Evolutionary conservation across 2,329 filamentous ascomycete genomes (phyloP), one percentile per base, ranked within the genome.

Genomic region (Biscogniauxia marginata): DNA sequence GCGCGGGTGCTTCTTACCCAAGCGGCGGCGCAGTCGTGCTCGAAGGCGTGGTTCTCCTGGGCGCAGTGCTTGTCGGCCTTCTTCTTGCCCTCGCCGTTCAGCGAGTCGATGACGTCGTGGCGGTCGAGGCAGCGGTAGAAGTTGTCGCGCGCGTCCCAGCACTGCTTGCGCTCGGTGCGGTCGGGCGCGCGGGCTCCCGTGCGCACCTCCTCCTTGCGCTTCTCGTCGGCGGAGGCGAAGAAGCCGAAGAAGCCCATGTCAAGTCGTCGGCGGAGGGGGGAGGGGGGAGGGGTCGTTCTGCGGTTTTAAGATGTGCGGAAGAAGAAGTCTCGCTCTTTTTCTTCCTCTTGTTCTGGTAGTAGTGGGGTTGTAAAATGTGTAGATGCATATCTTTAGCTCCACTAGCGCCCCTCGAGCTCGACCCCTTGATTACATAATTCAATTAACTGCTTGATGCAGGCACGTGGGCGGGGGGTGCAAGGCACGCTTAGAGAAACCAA

Each of bases 91-190:
- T 77, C 67, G 76, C 62, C 67, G 20, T 53, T 79, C 57, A 91
- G 79, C 51, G 84, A 83, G 74, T 99, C 93, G 62, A 96, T 73
- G 64, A 99, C 93, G 69, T 82, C 77, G 78, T 92, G 82, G 63
- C 83, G 82, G 75, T 98, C 92, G 47, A 99, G 83, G 70, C 95
- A 99, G 63, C 79, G 77, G 74, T 96, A 98, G 81, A 95, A 98
- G 61, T 77, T 76, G 76, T 99, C 95, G 64, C 95, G 86, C 48
- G 89, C 87, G 67, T 91, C 89, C 89, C 93, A 99, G 84, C 95
- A 99, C 69, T 84, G 80, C 67, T 86, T 81, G 69, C 95, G 88
- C 73, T 93, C 90, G 61, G 82, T 84, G 62, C 93, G 88, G 70
- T 91, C 90, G n/a, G 95, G 95, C 4, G 93, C 91, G 67, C 93